Base-by-base conservation (phyloP, 192 early-diverging fungal species). In the Rhizophagus clarus region DNA sequence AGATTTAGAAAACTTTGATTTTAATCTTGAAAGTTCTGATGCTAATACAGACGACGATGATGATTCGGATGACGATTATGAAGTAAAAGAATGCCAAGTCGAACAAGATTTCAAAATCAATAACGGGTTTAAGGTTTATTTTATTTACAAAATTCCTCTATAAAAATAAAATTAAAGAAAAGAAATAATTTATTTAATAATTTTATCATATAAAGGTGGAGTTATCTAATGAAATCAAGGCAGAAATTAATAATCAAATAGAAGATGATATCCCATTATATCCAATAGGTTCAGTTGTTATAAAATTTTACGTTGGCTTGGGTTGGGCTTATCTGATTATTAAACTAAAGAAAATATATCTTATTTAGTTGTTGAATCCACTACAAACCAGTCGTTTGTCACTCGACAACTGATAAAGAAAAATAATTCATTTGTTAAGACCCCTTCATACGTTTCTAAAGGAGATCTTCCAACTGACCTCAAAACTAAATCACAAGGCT, bases 361-460 rank as follows among this genome's bases (percentile, higher is more conserved):
- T 70, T 6, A 22, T 70, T 70, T 40, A 70, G 68, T 76, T 34
- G 60, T 76, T 62, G 74, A 76, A 76, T 76, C 74, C 4, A 22
- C 51, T 63, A 9, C 24, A 28, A 76, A 63, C 2, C 74, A 76
- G 45, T 34, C 74, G 4, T 76, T 76, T 7, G n/a, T 76, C n/a
- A 76, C 74, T 20, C 31, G 74, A 17, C 15, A 76, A 37, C 24
- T 62, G 4, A 70, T 70, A 42, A 40, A 32, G 10, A 14, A n/a
- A 7, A 2, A 20, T 22, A n/a, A n/a, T n/a, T n/a, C n/a, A n/a
- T n/a, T n/a, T n/a, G n/a, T 42, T 70, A 37, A 0, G 34, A 0
- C 3, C 17, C 0, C 1, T 10, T 2, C 34, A 11, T 14, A 22
- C 0, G 10, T 70, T 40, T 17, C 15, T 11, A 5, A 1, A n/a